A percentile compares a stretch with the other conserved stretches of the same genome.
phyloP scores from a whole-genome alignment of 495 filamentous ascomycete genomes.

The Tuber brumale region DNA sequence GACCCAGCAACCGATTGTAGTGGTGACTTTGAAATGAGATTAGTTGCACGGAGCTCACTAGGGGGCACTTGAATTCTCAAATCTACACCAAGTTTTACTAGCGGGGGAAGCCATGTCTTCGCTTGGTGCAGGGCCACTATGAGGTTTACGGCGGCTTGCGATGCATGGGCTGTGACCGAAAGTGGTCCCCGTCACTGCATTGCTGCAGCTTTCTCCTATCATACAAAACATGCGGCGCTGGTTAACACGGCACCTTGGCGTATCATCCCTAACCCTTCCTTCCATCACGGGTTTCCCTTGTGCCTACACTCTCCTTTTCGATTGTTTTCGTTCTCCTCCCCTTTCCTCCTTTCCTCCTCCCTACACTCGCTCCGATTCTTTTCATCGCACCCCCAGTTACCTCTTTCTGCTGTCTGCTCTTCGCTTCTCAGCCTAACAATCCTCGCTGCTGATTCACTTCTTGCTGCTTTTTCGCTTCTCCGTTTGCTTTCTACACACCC shows the following conservation, averaged over 20 bases:
- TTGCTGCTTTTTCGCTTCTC: slow-evolving; percentile 30
- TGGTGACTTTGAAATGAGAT: background rate
- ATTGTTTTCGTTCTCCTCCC: slow-evolving; percentile 16
- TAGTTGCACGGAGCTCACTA: background rate
- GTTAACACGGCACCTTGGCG: slow-evolving; percentile 9
- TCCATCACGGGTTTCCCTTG: slow-evolving; percentile 10
- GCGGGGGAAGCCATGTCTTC: background rate
- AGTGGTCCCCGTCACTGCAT: slow-evolving; percentile 20
- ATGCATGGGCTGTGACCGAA: background rate
- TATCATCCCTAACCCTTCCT: slow-evolving; percentile 29
- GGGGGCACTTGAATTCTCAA: background rate
- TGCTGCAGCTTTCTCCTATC: slow-evolving; percentile 9
- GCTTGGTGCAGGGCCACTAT: background rate
- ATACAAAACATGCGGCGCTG: background rate
- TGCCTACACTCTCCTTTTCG: background rate
- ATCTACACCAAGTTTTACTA: background rate
- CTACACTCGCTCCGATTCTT: slow-evolving; percentile 11
- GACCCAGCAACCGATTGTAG: background rate
- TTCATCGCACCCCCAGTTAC: slow-evolving; percentile 8
- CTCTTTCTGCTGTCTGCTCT: slow-evolving; percentile 19
- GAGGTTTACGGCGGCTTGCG: background rate
- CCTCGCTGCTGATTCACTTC: slow-evolving; percentile 19
- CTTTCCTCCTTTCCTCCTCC: background rate
- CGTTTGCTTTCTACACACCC: slow-evolving; percentile 20
- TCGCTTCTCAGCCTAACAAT: slow-evolving; percentile 23